Conservation (phyloP, 805 yeast species). For the Kodamaea jinghongensis region DNA sequence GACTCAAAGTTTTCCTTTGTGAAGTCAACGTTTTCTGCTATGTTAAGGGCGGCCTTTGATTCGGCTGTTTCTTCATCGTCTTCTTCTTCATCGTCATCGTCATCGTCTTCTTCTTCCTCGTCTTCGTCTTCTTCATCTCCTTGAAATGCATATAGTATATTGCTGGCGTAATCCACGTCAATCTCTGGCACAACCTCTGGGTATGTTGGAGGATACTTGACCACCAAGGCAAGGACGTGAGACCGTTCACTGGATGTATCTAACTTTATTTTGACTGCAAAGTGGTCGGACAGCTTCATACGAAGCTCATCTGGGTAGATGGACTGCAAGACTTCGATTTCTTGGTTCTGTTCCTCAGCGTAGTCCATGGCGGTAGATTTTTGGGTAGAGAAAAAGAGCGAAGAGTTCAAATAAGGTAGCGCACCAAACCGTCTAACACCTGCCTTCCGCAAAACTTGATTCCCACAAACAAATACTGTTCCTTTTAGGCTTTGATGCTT, state of each 20-base stretch:
- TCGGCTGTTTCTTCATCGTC: constrained; percentile 23
- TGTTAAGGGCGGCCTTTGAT: constrained; percentile 42
- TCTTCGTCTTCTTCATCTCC: constrained; percentile 30
- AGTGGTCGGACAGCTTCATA: constrained; percentile 45
- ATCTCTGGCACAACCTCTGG: constrained; percentile 78
- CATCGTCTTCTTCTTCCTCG: constrained; percentile 41
- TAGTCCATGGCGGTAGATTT: constrained; percentile 54
- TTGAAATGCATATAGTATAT: constrained; percentile 19
- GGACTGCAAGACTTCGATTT: constrained; percentile 82
- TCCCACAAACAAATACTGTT: too few relatives aligned
- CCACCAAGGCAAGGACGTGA: constrained; percentile 57
- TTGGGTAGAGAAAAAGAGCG: too few relatives aligned
- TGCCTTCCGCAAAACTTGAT: too few relatives aligned
- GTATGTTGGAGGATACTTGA: constrained; percentile 71
- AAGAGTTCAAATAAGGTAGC: too few relatives aligned
- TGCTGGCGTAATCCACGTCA: constrained; percentile 29
- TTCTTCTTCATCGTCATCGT: constrained; percentile 42
- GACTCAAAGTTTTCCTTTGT: constrained; percentile 44
- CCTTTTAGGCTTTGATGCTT: too few relatives aligned
- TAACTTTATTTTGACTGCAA: constrained; percentile 55
- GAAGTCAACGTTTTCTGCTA: constrained; percentile 60
- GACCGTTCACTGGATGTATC: constrained; percentile 65
- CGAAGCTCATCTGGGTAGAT: constrained; percentile 90
- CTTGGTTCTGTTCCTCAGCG: constrained; percentile 82
- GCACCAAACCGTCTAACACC: too few relatives aligned